Evolutionary conservation across 352 stramenopile genomes (phyloP).

Genomic region (Pythium diclinum): DNA sequence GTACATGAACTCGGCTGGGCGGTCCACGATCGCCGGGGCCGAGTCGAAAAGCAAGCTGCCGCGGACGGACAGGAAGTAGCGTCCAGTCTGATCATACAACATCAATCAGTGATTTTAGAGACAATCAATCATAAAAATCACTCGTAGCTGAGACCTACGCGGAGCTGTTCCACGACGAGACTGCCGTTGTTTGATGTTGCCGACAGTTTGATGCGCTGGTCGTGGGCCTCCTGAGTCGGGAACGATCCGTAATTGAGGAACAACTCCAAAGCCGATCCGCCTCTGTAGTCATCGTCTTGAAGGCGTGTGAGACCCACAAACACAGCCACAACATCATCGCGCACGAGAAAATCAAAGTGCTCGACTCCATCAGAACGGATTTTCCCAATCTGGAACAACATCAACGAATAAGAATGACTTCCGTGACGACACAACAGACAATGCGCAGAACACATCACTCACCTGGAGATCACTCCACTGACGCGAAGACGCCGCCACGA

Average conservation of each 20-base stretch:
- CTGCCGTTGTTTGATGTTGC: neutral
- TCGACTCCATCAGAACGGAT: conserved; percentile 26
- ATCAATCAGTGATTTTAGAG: neutral
- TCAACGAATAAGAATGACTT: neutral
- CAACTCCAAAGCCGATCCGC: conserved; percentile 13
- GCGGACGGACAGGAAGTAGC: conserved; percentile 12
- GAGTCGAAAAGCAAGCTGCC: conserved; percentile 19
- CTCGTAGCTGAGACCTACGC: conserved; percentile 12
- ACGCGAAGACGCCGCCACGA: neutral
- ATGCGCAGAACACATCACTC: neutral
- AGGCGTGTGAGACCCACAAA: neutral
- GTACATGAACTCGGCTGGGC: conserved; percentile 2
- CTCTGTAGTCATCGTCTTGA: neutral
- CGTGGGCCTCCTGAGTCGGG: conserved; percentile 10
- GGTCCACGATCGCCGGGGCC: neutral
- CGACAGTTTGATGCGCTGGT: conserved; percentile 8
- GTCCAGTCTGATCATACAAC: conserved; percentile 14
- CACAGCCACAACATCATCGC: conserved; percentile 11
- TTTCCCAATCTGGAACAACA: conserved; percentile 20
- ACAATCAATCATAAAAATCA: neutral
- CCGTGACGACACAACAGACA: neutral
- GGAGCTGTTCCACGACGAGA: conserved; percentile 18
- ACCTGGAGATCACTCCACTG: neutral
- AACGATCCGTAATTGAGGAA: conserved; percentile 18
- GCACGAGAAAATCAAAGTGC: conserved; percentile 28